These are phyloP conservation scores for Leishmania arabica DNA, from an alignment of 208 protist genomes.

Conservation along the genomic window DNA sequence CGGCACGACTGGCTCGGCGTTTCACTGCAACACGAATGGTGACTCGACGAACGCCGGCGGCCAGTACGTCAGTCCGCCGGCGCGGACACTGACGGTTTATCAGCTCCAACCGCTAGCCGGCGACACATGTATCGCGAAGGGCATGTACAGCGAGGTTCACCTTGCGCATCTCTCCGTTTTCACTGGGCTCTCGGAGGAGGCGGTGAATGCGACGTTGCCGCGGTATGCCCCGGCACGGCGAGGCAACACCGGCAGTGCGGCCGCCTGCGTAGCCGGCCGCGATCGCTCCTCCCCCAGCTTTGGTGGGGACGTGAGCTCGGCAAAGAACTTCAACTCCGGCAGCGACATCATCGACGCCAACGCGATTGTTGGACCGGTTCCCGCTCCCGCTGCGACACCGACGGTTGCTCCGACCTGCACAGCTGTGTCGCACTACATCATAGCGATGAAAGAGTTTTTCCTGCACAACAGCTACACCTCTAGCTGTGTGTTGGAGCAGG, in stretches of 20 bases:
- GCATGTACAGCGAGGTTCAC: slow-evolving; percentile 51
- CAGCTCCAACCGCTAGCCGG: slow-evolving; percentile 33
- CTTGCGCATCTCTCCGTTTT: slow-evolving; percentile 61
- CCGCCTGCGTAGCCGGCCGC: not conserved
- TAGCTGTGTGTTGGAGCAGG: slow-evolving; percentile 29
- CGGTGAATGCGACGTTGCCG: slow-evolving; percentile 11
- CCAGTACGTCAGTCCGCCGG: not conserved
- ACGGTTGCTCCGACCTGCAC: not conserved
- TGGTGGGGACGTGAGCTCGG: not conserved
- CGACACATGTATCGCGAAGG: slow-evolving; percentile 42
- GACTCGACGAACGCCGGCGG: not conserved
- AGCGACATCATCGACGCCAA: not conserved
- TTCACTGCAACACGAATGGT: not conserved
- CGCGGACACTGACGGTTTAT: slow-evolving; percentile 29
- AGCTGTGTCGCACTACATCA: slow-evolving; percentile 41
- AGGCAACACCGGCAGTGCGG: not conserved
- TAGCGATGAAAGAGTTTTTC: slow-evolving; percentile 66
- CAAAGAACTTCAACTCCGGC: not conserved
- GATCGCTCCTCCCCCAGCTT: slow-evolving; percentile 11
- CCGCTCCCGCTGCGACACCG: not conserved
- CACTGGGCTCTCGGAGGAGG: slow-evolving; percentile 17
- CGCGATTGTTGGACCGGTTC: not conserved
- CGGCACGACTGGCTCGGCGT: not conserved
- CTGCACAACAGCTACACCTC: slow-evolving; percentile 29
- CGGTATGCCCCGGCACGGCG: slow-evolving; percentile 8